Evolutionary conservation across 2,329 filamentous ascomycete genomes (phyloP).

Genomic region (Apiospora sp.): DNA sequence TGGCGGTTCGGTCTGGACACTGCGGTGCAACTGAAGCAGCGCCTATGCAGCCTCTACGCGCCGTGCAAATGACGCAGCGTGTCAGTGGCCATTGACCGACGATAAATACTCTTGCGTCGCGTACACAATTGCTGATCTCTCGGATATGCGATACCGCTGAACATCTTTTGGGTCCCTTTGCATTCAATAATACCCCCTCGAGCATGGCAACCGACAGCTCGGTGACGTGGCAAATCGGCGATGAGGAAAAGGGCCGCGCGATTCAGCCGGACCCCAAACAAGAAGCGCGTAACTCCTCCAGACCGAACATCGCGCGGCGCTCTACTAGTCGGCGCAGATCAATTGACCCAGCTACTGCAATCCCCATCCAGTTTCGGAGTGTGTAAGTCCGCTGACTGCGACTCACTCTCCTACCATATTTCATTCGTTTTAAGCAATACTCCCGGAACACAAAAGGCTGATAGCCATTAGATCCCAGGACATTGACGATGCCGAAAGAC

Average conservation of each 20-base stretch:
- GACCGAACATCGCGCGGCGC: too few species aligned
- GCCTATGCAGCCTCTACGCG: background rate
- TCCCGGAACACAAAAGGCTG: too few species aligned
- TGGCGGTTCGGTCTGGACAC: background rate
- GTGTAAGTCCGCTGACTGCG: background rate
- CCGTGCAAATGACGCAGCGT: background rate
- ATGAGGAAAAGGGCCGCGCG: background rate
- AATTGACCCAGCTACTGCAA: too few species aligned
- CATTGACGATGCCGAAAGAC: conserved; percentile 8
- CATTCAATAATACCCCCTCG: background rate
- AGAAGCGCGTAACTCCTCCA: background rate
- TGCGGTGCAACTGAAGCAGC: background rate
- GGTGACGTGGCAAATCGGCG: background rate
- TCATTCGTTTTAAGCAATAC: background rate
- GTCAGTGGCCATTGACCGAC: background rate
- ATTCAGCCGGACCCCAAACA: background rate
- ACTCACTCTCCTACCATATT: background rate
- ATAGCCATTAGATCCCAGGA: background rate
- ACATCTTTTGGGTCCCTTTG: background rate
- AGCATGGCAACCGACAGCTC: background rate
- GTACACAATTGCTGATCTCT: background rate
- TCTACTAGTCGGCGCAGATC: too few species aligned
- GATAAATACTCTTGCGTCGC: background rate
- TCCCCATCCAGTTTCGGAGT: too few species aligned
- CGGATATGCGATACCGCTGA: background rate